phyloP scores from a whole-genome alignment of 768 basidiomycete genomes.

The Tylopilus sp. region DNA sequence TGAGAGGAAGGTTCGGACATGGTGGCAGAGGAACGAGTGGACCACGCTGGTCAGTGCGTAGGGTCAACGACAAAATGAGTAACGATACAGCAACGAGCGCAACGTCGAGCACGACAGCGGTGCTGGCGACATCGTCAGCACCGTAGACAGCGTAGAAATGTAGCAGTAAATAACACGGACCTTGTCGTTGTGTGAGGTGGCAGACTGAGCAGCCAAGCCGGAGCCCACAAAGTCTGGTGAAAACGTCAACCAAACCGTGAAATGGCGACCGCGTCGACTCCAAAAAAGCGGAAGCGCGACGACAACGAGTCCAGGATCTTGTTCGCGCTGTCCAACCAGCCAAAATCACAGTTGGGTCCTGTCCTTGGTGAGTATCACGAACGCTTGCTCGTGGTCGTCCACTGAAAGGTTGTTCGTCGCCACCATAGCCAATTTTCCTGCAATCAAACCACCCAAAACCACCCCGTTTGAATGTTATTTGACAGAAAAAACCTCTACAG shows the following conservation, averaged over 20 bases:
- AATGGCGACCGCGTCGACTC: conserved; percentile 24
- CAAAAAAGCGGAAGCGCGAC: conserved; percentile 51
- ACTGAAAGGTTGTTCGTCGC: conserved; percentile 11
- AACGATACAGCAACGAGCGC: conserved; percentile 17
- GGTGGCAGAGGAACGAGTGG: conserved; percentile 17
- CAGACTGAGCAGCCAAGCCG: neutral
- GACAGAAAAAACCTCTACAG: conserved; percentile 30
- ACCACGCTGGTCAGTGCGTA: conserved; percentile 16
- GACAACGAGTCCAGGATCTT: conserved; percentile 33
- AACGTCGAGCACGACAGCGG: conserved; percentile 19
- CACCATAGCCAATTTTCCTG: conserved; percentile 59
- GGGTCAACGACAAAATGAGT: conserved; percentile 23
- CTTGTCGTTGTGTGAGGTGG: conserved; percentile 21
- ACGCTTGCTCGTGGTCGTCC: conserved; percentile 26
- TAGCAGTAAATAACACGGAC: conserved; percentile 16
- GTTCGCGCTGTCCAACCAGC: conserved; percentile 35
- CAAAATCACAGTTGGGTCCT: conserved; percentile 42
- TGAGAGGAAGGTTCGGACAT: conserved; percentile 30
- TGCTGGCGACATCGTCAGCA: conserved; percentile 15
- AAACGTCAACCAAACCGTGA: conserved; percentile 14
- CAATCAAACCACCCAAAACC: conserved; percentile 50
- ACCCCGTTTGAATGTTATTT: conserved; percentile 64
- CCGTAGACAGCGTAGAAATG: conserved; percentile 1
- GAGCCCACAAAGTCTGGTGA: conserved; percentile 1
- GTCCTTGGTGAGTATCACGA: conserved; percentile 43